Evolutionary conservation across 2,329 filamentous ascomycete species (phyloP).

Genomic region (Ophiostoma tasmaniense): DNA sequence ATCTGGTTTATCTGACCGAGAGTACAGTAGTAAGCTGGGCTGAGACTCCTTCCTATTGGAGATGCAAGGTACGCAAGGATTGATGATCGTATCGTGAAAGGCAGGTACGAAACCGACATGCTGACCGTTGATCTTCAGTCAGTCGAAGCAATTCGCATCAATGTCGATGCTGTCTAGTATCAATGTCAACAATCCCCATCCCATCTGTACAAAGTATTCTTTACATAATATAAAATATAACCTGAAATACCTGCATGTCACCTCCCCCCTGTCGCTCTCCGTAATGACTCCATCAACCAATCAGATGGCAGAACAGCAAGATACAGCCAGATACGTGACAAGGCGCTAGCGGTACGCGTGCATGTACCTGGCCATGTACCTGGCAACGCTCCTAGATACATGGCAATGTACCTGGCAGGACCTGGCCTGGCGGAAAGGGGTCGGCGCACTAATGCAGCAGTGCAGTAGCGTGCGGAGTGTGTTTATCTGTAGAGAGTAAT

Average conservation of each 20-base stretch:
- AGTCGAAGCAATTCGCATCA: too few relatives aligned
- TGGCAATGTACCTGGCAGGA: background rate
- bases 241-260: background rate
- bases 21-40: background rate
- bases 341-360: background rate
- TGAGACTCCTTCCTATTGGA: background rate
- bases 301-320: background rate
- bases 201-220: too few relatives aligned
- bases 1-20: too few relatives aligned
- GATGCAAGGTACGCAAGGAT: background rate
- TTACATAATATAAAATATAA: too few relatives aligned
- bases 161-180: too few relatives aligned
- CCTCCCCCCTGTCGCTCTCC: background rate
- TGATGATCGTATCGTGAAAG: too few relatives aligned
- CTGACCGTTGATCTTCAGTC: too few relatives aligned
- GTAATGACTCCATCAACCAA: background rate
- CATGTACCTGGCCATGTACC: background rate
- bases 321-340: conserved; percentile 2
- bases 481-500: background rate
- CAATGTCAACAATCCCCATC: too few relatives aligned
- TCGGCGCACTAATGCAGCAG: conserved; percentile 1
- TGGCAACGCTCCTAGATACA: background rate
- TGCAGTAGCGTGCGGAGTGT: background rate
- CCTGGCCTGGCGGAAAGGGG: conserved; percentile 6
- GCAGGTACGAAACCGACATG: too few relatives aligned